Percentiles rank a stretch among this genome's conserved stretches.
Evolutionary conservation across 1,284 basidiomycete genomes (phyloP).

Genomic region (Ceratobasidium papillatum): DNA sequence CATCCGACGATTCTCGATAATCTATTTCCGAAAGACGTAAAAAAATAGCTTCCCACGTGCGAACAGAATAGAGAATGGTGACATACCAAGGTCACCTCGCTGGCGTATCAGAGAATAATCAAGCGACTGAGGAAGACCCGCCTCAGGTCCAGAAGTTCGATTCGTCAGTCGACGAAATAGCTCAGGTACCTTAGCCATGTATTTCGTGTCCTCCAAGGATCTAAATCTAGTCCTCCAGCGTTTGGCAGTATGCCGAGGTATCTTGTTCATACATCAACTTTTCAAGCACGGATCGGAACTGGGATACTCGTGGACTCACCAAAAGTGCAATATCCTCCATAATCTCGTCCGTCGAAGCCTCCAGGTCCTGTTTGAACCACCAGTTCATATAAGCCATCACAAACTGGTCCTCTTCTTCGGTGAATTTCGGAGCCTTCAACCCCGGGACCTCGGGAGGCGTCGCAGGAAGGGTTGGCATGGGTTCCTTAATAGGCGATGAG

Average conservation of each 20-base stretch:
- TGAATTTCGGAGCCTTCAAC: neutral
- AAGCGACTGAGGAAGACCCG: neutral
- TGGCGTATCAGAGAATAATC: neutral
- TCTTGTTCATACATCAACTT: neutral
- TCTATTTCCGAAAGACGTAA: neutral
- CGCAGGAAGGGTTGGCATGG: neutral
- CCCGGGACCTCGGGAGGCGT: conserved; percentile 6
- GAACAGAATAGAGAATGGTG: neutral
- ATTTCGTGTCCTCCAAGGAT: conserved; percentile 4
- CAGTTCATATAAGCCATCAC: conserved; percentile 38
- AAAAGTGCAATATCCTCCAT: conserved; percentile 28
- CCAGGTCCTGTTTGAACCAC: neutral
- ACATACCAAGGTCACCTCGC: neutral
- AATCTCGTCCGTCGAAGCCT: conserved; percentile 21
- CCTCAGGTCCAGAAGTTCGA: neutral
- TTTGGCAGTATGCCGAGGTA: neutral
- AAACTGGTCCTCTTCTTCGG: conserved; percentile 36
- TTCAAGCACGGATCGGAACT: neutral
- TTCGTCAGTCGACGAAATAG: conserved; percentile 29
- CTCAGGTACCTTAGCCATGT: conserved; percentile 16
- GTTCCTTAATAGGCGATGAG: neutral
- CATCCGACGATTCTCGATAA: neutral
- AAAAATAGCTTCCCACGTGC: neutral
- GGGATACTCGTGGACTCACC: neutral
- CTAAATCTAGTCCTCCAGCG: neutral